Evolutionary conservation across 2,329 filamentous ascomycete genomes (phyloP).

Genomic region (Phialocephala sp.): DNA sequence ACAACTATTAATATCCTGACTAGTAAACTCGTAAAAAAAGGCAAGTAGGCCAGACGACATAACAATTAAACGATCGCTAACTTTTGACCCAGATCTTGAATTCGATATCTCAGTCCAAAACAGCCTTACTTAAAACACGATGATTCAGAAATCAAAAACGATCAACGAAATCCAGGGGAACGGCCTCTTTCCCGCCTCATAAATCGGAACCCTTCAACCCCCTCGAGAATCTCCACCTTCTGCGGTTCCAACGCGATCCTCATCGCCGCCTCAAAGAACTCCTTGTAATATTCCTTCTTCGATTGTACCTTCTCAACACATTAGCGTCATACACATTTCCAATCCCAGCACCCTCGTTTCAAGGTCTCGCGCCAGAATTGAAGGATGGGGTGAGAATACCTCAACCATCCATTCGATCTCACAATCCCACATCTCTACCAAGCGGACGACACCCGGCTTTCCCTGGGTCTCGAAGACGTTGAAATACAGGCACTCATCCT

Average conservation of each 20-base stretch:
- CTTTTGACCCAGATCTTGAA: background rate
- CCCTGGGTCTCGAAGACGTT: slow-evolving; percentile 12
- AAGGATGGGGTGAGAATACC: background rate
- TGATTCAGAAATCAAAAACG: background rate
- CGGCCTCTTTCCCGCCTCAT: background rate
- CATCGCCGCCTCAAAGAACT: slow-evolving; percentile 8
- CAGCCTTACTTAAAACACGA: too few species aligned
- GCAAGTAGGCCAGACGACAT: background rate
- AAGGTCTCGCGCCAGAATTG: too few species aligned
- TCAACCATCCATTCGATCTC: slow-evolving; percentile 17
- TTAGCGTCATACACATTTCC: background rate
- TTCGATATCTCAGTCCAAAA: background rate
- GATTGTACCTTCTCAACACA: slow-evolving; percentile 12
- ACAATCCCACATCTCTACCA: slow-evolving; percentile 20
- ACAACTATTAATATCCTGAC: background rate
- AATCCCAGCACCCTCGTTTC: background rate
- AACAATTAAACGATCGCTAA: background rate
- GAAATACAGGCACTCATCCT: slow-evolving; percentile 15
- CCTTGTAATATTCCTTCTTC: slow-evolving; percentile 16
- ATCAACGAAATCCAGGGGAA: background rate
- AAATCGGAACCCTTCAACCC: slow-evolving; percentile 8
- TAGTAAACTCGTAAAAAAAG: background rate
- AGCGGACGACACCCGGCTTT: background rate
- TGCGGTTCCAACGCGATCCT: slow-evolving; percentile 16
- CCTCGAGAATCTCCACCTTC: slow-evolving; percentile 1